Percentiles rank a stretch among this genome's conserved stretches.
phyloP scores from a whole-genome alignment of 1,284 basidiomycete species.

The Porodaedalea pini region DNA sequence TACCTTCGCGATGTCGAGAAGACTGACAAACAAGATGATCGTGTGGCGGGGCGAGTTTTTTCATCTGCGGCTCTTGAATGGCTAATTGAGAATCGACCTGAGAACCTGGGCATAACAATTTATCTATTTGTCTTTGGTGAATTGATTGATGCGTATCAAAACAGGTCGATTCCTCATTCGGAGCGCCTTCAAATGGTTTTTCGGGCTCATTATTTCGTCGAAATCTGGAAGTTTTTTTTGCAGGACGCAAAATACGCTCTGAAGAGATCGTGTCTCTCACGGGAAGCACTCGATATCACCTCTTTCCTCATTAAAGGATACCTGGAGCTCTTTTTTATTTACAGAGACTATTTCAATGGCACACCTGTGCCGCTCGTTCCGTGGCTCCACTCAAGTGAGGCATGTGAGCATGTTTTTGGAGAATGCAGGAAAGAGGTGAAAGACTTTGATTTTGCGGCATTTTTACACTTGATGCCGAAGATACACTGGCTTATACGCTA shows the following conservation, averaged over 20 bases:
- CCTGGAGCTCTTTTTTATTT: conserved; percentile 31
- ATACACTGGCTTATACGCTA: conserved; percentile 10
- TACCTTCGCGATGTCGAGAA: conserved; percentile 37
- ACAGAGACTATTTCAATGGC: conserved; percentile 32
- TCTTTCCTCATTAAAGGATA: conserved; percentile 32
- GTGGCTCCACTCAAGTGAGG: conserved; percentile 37
- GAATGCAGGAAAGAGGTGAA: conserved; percentile 30
- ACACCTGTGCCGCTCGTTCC: conserved; percentile 34
- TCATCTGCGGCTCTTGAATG: conserved; percentile 30
- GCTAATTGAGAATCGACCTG: conserved; percentile 22
- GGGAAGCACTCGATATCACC: conserved; percentile 32
- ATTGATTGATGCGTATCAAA: conserved; percentile 36
- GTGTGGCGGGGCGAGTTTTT: conserved; percentile 36
- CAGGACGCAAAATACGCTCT: conserved; percentile 24
- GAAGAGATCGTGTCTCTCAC: conserved; percentile 32
- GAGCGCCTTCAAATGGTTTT: conserved; percentile 35
- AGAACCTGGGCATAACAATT: conserved; percentile 27
- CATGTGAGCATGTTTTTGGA: conserved; percentile 37
- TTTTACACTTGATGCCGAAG: conserved; percentile 34
- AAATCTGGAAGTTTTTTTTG: conserved; percentile 33
- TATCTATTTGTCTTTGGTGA: conserved; percentile 38
- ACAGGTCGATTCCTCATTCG: conserved; percentile 28
- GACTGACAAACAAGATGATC: conserved; percentile 40
- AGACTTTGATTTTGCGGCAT: conserved; percentile 37
- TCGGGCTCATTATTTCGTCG: conserved; percentile 34